Evolutionary conservation across 192 early-diverging fungal genomes (phyloP).

Genomic region (Dispira simplex): DNA sequence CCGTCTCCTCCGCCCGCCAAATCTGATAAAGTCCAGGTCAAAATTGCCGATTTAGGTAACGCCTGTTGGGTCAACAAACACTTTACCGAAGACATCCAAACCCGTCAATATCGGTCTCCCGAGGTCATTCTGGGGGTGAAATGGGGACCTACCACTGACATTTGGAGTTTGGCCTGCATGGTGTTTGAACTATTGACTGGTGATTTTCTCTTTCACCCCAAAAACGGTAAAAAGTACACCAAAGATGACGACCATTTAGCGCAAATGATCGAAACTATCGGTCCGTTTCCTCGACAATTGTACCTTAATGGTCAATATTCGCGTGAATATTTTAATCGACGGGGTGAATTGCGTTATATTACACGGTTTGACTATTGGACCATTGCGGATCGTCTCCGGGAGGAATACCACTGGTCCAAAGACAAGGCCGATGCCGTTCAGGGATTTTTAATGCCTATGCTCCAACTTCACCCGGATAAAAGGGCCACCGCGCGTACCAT

Average conservation of each 20-base stretch:
- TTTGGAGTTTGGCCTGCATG: conserved; percentile 92
- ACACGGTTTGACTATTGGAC: conserved; percentile 69
- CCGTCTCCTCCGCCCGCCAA: not conserved
- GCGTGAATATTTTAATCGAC: conserved; percentile 73
- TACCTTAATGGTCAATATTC: conserved; percentile 73
- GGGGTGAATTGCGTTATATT: conserved; percentile 81
- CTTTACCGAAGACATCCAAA: conserved; percentile 94
- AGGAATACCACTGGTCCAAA: conserved; percentile 69
- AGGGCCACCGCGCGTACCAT: conserved; percentile 37
- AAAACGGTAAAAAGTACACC: conserved; percentile 58
- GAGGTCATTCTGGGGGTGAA: conserved; percentile 83
- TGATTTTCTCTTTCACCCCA: conserved; percentile 92
- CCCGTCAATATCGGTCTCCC: conserved; percentile 90
- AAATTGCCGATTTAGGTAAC: conserved; percentile 94
- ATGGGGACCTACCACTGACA: conserved; percentile 77
- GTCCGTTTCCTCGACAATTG: conserved; percentile 64
- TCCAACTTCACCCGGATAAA: conserved; percentile 37
- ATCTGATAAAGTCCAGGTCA: conserved; percentile 42
- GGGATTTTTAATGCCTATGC: conserved; percentile 74
- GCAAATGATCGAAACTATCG: conserved; percentile 89
- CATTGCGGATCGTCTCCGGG: conserved; percentile 65
- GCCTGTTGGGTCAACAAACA: conserved; percentile 93
- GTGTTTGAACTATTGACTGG: conserved; percentile 88
- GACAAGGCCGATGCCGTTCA: conserved; percentile 59
- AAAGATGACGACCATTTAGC: conserved; percentile 97